Evolutionary conservation across 441 rosid species (phyloP), one percentile per base, ranked within the genome.

Genomic region (Flueggea neowawraea): DNA sequence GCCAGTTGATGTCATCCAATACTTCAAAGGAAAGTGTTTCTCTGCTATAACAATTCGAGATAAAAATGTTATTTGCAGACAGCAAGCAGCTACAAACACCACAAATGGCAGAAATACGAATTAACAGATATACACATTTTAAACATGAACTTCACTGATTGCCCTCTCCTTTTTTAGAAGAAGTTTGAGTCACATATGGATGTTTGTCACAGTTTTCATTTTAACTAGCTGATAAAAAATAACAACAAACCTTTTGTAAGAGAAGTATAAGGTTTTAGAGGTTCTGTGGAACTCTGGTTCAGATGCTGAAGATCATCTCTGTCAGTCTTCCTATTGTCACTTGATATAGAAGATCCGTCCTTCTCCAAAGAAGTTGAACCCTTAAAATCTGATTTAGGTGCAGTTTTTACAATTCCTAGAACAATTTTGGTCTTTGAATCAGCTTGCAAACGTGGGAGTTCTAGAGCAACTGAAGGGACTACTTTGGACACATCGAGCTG

Each of bases 1-100:
- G 60, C 74, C 72, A 72, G 70, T 67, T 47, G 78, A 73, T 48
- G 31, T 62, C 52, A 48, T 67, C 17, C 58, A 75, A 52, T 58
- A 61, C 62, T 73, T 75, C 55, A 65, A 63, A 66, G 71, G 60
- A 61, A 57, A 64, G 63, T 45, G 54, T 67, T 71, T 77, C 74
- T 69, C 78, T 55, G 52, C 89, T 79, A 74, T 53, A 77, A 74
- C 60, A 64, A 70, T 73, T 68, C 62, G 57, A 70, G 56, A 79
- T 10, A 49, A 17, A 56, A 58, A 58, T 15, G 63, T 55, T 61
- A 77, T 50, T 36, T 65, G 58, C 53, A 67, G 68, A 57, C 49
- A 52, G 74, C 59, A 61, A 14, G 32, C 53, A 67, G 54, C 68
- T 58, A 59, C 6, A 48, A 16, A 66, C 39, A 16, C 61, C n/a